Percentiles rank a stretch among this genome's conserved stretches.
phyloP scores from a whole-genome alignment of 148 eudicot species.

The Nyssa sinensis region DNA sequence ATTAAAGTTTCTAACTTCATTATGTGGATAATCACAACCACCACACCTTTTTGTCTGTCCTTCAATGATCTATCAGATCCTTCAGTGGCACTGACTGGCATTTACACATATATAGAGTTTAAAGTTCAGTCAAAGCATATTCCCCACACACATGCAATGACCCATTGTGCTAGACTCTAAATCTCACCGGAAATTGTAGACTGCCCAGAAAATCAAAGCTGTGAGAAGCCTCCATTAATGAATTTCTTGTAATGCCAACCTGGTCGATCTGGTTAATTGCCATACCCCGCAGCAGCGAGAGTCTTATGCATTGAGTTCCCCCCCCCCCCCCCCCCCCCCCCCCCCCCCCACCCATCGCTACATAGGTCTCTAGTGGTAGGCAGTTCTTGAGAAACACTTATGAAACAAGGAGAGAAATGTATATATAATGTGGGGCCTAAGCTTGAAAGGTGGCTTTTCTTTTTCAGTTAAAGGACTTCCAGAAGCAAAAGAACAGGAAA shows the following conservation, averaged over 20 bases:
- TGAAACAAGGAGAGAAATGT: too few species aligned
- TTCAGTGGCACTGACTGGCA: conserved; percentile 21
- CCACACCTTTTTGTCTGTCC: conserved; percentile 24
- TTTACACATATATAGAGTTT: too few species aligned
- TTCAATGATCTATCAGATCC: too few species aligned
- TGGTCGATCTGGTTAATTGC: too few species aligned
- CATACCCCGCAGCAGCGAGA: too few species aligned
- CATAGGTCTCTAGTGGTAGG: too few species aligned
- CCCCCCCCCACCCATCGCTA: too few species aligned
- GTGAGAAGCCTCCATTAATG: too few species aligned
- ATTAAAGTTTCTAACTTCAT: conserved; percentile 3
- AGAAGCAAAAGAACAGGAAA: neutral
- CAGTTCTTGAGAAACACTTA: too few species aligned
- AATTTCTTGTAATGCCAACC: too few species aligned
- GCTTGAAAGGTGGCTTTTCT: neutral
- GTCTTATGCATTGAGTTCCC: too few species aligned
- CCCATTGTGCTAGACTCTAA: neutral
- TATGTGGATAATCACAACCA: conserved; percentile 16
- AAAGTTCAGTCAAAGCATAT: conserved; percentile 17
- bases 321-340: too few species aligned
- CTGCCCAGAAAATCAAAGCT: neutral
- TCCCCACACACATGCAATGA: conserved; percentile 15
- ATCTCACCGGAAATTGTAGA: neutral
- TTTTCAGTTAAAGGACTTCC: neutral
- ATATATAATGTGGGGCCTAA: neutral